A percentile compares a stretch with the other conserved stretches of the same genome.
These are phyloP conservation scores for Actinomucor elegans DNA, from an alignment of 371 early-diverging fungal species.

Conservation along the genomic window DNA sequence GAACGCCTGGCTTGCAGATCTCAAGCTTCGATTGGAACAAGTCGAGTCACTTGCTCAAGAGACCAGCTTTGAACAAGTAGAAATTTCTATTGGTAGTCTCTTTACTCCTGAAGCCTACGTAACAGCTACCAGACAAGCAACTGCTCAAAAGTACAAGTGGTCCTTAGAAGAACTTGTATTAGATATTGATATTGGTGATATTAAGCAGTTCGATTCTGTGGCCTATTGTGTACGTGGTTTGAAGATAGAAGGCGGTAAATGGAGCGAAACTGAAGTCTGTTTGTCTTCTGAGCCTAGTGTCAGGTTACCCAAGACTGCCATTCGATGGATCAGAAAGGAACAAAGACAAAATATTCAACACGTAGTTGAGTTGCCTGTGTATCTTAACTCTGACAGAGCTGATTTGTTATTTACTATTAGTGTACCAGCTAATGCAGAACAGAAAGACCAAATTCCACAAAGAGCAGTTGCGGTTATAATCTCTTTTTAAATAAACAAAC, in stretches of 20 bases:
- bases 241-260: constrained; percentile 71
- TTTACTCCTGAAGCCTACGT: constrained; percentile 92
- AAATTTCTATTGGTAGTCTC: constrained; percentile 86
- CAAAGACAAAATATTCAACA: constrained; percentile 14
- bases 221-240: constrained; percentile 49
- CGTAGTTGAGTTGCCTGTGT: constrained; percentile 70
- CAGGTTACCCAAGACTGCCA: constrained; percentile 40
- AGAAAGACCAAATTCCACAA: constrained; percentile 62
- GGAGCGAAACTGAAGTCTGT: constrained; percentile 49
- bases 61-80: constrained; percentile 30
- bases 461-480: constrained; percentile 74
- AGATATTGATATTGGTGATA: constrained; percentile 44
- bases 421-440: constrained; percentile 41
- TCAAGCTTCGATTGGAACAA: constrained; percentile 71
- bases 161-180: constrained; percentile 71
- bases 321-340: constrained; percentile 54
- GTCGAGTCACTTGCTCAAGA: constrained; percentile 54
- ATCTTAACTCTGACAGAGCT: constrained; percentile 79
- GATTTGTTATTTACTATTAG: constrained; percentile 74
- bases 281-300: constrained; percentile 52
- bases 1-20: constrained; percentile 75
- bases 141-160: constrained; percentile 69
- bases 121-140: constrained; percentile 89
- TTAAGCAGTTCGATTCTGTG: constrained; percentile 8
- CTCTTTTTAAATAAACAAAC: constrained; percentile 47